Percentiles rank a stretch among this genome's conserved stretches.
Conservation (phyloP, 225 moss, liverwort and hornwort genomes). For the Sphagnum contortum region DNA sequence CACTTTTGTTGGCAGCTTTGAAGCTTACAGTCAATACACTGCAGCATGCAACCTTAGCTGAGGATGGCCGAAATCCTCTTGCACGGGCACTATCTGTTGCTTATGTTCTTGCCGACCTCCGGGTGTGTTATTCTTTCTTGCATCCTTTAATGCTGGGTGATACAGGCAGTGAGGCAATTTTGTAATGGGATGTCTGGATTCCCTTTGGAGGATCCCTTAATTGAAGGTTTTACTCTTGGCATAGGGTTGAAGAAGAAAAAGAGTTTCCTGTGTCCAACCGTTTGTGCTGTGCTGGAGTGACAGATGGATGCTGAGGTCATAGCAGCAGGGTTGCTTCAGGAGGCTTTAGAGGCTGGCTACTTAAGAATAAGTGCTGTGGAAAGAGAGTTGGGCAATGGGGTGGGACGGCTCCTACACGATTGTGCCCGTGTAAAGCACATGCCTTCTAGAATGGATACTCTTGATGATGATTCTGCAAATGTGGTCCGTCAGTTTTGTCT, state of each 20-base stretch:
- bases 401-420: slow-evolving; percentile 66
- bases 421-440: slow-evolving; percentile 61
- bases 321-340: slow-evolving; percentile 71
- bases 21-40: slow-evolving; percentile 70
- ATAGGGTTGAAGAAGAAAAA: too few relatives aligned
- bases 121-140: slow-evolving; percentile 31
- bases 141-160: neutral
- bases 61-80: slow-evolving; percentile 68
- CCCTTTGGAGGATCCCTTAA: too few relatives aligned
- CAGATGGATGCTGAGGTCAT: slow-evolving; percentile 95
- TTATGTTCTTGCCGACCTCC: slow-evolving; percentile 78
- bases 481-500: slow-evolving; percentile 80
- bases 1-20: slow-evolving; percentile 59
- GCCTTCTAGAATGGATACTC: slow-evolving; percentile 70
- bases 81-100: slow-evolving; percentile 74
- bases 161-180: neutral
- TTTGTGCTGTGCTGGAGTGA: too few relatives aligned
- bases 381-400: slow-evolving; percentile 45
- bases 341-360: slow-evolving; percentile 55
- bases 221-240: too few relatives aligned
- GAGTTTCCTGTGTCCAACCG: too few relatives aligned
- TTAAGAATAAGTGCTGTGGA: slow-evolving; percentile 46
- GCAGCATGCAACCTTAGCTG: slow-evolving; percentile 46
- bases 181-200: neutral
- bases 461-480: slow-evolving; percentile 64